phyloP scores from a whole-genome alignment of 495 filamentous ascomycete species.

The Astrothelium subdiscretum region DNA sequence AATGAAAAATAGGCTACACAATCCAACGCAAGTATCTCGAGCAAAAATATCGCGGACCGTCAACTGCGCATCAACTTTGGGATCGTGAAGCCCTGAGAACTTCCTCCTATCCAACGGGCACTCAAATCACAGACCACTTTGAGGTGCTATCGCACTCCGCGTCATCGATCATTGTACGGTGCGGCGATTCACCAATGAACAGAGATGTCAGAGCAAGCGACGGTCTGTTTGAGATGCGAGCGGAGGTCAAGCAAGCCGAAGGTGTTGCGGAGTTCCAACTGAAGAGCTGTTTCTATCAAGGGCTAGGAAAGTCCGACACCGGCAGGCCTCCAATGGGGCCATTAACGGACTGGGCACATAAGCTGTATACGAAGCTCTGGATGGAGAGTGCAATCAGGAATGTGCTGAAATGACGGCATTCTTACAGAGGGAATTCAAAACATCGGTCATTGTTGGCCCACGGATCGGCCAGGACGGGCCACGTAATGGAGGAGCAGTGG shows the following conservation, averaged over 20 bases:
- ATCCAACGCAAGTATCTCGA: slow-evolving; percentile 50
- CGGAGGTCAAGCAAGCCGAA: slow-evolving; percentile 46
- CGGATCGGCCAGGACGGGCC: not conserved
- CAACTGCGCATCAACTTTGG: slow-evolving; percentile 57
- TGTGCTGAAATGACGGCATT: slow-evolving; percentile 11
- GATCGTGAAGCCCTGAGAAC: slow-evolving; percentile 38
- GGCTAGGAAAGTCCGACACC: slow-evolving; percentile 25
- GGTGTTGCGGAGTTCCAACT: slow-evolving; percentile 52
- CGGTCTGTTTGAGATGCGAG: slow-evolving; percentile 59
- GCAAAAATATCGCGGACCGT: slow-evolving; percentile 48
- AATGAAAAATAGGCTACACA: slow-evolving; percentile 41
- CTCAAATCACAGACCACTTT: slow-evolving; percentile 63
- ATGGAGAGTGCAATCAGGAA: slow-evolving; percentile 43
- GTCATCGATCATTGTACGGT: slow-evolving; percentile 49
- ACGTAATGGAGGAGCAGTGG: not conserved
- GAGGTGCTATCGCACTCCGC: slow-evolving; percentile 58
- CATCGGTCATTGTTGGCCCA: not conserved
- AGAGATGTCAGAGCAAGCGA: slow-evolving; percentile 46
- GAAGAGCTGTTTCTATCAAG: slow-evolving; percentile 56
- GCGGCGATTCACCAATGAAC: slow-evolving; percentile 53
- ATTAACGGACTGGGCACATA: slow-evolving; percentile 50
- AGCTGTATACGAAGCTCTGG: slow-evolving; percentile 52
- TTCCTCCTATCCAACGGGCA: slow-evolving; percentile 49
- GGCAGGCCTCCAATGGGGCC: slow-evolving; percentile 34
- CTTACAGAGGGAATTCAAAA: slow-evolving; percentile 8